A percentile compares a stretch with the other conserved stretches of the same genome.
phyloP scores from a whole-genome alignment of 306 rosid genomes.

The Trichosanthes cucumerina region DNA sequence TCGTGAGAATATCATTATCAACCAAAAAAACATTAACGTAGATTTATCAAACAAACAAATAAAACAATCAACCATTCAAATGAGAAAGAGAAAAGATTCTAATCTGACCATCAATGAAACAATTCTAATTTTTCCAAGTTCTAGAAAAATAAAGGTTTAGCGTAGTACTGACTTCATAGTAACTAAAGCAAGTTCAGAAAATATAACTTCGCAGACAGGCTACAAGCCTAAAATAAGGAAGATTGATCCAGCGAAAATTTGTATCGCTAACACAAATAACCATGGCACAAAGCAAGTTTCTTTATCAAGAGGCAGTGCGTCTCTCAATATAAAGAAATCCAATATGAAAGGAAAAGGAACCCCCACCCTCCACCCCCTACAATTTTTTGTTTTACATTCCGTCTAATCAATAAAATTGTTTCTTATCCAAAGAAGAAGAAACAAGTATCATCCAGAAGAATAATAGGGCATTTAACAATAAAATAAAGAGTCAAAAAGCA shows the following conservation, averaged over 20 bases:
- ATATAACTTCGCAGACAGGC: neutral
- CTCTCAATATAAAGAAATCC: neutral
- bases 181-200: neutral
- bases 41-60: constrained; percentile 6
- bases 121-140: neutral
- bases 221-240: neutral
- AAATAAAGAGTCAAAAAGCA: neutral
- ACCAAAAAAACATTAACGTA: constrained; percentile 2
- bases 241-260: neutral
- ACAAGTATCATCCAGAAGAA: neutral
- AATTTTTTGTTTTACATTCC: neutral
- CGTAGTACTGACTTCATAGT: neutral
- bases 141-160: neutral
- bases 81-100: neutral
- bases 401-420: neutral
- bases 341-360: neutral
- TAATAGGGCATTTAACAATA: neutral
- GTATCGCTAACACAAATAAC: neutral
- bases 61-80: constrained; percentile 1
- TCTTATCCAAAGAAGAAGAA: constrained; percentile 2
- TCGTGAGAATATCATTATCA: constrained; percentile 28
- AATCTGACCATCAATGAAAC: neutral
- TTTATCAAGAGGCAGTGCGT: neutral
- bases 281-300: neutral
- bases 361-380: neutral